phyloP scores from a whole-genome alignment of 2,329 filamentous ascomycete genomes.

The Talaromyces funiculosus region DNA sequence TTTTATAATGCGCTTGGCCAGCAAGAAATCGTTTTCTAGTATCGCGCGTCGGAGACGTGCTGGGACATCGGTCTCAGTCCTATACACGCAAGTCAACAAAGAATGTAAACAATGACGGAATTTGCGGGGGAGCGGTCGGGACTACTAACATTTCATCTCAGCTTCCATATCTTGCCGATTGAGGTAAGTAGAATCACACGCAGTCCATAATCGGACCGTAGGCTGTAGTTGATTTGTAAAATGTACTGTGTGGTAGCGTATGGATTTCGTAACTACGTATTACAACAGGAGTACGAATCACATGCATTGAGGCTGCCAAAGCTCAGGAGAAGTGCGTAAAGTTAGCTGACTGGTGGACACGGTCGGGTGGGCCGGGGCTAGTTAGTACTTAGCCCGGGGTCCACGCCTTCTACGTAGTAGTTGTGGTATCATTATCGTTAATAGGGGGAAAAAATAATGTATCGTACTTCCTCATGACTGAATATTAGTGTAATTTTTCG shows the following conservation, averaged over 20 bases:
- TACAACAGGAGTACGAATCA: background rate
- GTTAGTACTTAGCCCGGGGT: too few relatives aligned
- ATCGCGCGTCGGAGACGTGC: slow-evolving; percentile 78
- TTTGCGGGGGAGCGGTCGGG: background rate
- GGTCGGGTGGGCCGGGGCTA: background rate
- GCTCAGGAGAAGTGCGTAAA: background rate
- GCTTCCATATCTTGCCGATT: slow-evolving; percentile 12
- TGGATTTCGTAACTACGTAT: background rate
- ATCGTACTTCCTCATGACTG: background rate
- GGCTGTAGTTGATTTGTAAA: background rate
- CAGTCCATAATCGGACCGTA: background rate
- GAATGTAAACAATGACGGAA: slow-evolving; percentile 2
- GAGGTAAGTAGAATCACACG: background rate
- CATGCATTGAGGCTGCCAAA: slow-evolving; percentile 5
- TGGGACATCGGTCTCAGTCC: slow-evolving; percentile 44
- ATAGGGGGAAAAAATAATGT: background rate
- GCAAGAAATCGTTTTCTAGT: slow-evolving; percentile 63
- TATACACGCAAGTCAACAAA: slow-evolving; percentile 4
- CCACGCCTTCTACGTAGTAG: slow-evolving; percentile 1
- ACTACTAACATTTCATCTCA: slow-evolving; percentile 12
- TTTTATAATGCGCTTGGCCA: slow-evolving; percentile 70
- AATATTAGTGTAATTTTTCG: background rate
- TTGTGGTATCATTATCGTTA: background rate
- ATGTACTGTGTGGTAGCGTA: background rate
- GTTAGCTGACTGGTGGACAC: background rate